Base-by-base conservation (phyloP, 176 grass and related monocot genomes). In the Avena sativa region DNA sequence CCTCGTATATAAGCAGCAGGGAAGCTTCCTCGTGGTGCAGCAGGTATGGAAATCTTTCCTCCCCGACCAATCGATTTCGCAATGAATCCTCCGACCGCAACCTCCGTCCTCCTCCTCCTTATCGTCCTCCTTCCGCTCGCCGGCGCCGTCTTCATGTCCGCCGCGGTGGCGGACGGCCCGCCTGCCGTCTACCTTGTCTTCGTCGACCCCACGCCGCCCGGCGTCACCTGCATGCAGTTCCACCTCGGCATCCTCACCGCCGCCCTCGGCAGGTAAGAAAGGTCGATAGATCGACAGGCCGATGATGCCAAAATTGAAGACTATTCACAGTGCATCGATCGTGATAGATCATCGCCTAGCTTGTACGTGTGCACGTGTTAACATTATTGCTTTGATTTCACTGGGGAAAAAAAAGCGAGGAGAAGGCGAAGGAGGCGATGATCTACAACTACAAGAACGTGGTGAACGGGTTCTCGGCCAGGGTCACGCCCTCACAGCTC, bases 361-460 rank as follows among this genome's bases (percentile, higher is more conserved):
- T 48, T 48, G 46, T 48, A 11, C 46, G 51, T 53, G 12, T 11
- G 50, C 14, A 17, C 53, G 55, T 20, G 55, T 20, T 57, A 57
- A 57, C 55, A 50, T 14, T 67, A 0, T 3, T 5, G 23, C 23
- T 67, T 4, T 67, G 64, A 36, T 36, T 67, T 67, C 3, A 8
- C 28, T 67, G 28, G 7, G 23, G 23, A 16, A 61, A 61, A 67
- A 40, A 1, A 71, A 97, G 95, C 21, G 91, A 95, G 83, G 91
- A 87, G 49, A 88, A 88, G 63, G 95, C 95, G 6, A 93, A 90
- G 80, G 82, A 53, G 9, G 75, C 89, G 23, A 36, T 95, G 1
- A 34, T 98, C 60, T 98, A 98, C 82, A 89, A 95, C 83, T 98
- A 95, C 88, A 90, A 16, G 81, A 87, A 95, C 28, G 93, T 92